Conservation (phyloP, 208 protist species). For the Trypanosoma conorhini region DNA sequence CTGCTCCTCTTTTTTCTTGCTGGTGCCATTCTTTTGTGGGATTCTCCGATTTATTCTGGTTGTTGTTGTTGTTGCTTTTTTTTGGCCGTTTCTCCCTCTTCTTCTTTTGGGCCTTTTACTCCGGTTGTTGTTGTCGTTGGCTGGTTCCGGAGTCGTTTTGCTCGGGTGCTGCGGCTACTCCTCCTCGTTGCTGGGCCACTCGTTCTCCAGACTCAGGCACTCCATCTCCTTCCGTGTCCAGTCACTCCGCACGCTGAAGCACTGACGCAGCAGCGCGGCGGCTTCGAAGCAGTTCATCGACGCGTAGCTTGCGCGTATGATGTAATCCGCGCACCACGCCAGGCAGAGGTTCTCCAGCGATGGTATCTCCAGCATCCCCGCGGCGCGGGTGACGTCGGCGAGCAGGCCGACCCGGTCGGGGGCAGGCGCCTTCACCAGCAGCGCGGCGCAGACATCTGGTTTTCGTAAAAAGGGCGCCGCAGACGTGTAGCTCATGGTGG, state of each 20-base stretch:
- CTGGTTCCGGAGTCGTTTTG: too few relatives aligned
- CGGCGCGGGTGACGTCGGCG: slow-evolving; percentile 39
- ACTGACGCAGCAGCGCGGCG: slow-evolving; percentile 67
- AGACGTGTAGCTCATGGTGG: slow-evolving; percentile 51
- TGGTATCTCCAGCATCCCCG: slow-evolving; percentile 52
- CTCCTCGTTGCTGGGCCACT: slow-evolving; percentile 83
- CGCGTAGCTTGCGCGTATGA: slow-evolving; percentile 61
- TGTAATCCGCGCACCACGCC: slow-evolving; percentile 70
- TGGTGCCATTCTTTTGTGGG: background rate
- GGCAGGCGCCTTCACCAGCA: slow-evolving; percentile 37
- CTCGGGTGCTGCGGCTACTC: slow-evolving; percentile 20
- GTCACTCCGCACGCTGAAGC: slow-evolving; percentile 61
- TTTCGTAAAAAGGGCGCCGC: slow-evolving; percentile 39
- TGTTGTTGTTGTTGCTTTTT: background rate
- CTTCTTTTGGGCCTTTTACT: too few relatives aligned
- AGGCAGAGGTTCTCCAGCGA: slow-evolving; percentile 58
- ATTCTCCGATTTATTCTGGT: background rate
- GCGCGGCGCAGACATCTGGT: slow-evolving; percentile 16
- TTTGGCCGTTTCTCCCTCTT: background rate
- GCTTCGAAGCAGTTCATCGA: slow-evolving; percentile 68
- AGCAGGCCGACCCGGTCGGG: slow-evolving; percentile 40
- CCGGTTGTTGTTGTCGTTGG: slow-evolving; percentile 1
- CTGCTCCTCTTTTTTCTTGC: slow-evolving; percentile 1
- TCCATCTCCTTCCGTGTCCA: slow-evolving; percentile 69
- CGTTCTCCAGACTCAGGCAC: slow-evolving; percentile 82